Conservation (phyloP, 2,329 filamentous ascomycete genomes). For the Apiospora rasikravindrae region DNA sequence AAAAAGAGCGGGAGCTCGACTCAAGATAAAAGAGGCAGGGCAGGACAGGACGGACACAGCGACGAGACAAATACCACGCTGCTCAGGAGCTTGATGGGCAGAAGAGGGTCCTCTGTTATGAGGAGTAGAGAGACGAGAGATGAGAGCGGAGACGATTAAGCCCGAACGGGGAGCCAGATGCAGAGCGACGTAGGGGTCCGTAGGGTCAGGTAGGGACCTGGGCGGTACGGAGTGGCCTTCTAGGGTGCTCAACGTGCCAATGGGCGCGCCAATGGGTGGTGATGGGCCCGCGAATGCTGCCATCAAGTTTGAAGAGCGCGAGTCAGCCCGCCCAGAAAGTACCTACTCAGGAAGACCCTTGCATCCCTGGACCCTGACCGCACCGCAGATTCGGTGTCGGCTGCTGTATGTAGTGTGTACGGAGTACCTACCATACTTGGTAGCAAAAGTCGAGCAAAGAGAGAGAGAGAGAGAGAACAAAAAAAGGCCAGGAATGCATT, state of each 20-base stretch:
- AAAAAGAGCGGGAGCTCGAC: slow-evolving; percentile 9
- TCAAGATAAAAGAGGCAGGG: slow-evolving; percentile 12
- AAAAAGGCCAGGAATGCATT: background rate
- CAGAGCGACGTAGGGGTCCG: slow-evolving; percentile 15
- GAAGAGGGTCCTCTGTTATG: slow-evolving; percentile 13
- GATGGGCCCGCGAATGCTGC: slow-evolving; percentile 7
- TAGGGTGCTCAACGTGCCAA: background rate
- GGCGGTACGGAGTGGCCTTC: background rate
- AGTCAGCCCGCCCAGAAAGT: slow-evolving; percentile 8
- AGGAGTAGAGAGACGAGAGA: slow-evolving; percentile 5
- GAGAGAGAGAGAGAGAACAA: too few species aligned
- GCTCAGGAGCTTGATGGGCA: background rate
- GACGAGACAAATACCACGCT: slow-evolving; percentile 10
- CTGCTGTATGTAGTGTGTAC: background rate
- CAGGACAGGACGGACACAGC: slow-evolving; percentile 8
- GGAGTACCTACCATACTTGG: too few species aligned
- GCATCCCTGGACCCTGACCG: slow-evolving; percentile 14
- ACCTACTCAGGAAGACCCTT: slow-evolving; percentile 16
- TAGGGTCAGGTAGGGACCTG: slow-evolving; percentile 2
- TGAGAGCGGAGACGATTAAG: slow-evolving; percentile 17
- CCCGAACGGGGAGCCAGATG: slow-evolving; percentile 14
- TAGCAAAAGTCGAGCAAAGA: background rate
- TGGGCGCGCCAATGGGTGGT: background rate
- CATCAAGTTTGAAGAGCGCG: slow-evolving; percentile 19
- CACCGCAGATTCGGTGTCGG: background rate